A percentile compares a stretch with the other conserved stretches of the same genome.
These are phyloP conservation scores for Coemansia sp. DNA, from an alignment of 192 early-diverging fungal species.

Conservation along the genomic window DNA sequence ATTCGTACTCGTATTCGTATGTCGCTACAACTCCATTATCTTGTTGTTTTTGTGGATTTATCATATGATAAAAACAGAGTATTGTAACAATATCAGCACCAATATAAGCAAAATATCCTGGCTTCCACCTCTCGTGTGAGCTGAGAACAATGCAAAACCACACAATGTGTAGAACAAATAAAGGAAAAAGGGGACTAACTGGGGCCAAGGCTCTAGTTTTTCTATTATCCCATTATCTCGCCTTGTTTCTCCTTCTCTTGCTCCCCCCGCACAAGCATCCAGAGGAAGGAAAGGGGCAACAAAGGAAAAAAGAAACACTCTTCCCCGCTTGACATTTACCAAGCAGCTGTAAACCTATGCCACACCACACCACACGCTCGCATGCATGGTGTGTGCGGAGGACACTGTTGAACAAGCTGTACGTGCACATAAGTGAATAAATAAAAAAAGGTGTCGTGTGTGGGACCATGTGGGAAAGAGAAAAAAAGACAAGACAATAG, in stretches of 20 bases:
- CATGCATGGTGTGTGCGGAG: not conserved
- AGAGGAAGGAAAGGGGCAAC: not conserved
- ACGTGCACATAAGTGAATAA: not conserved
- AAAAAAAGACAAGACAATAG: not conserved
- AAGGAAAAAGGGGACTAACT: too few species aligned
- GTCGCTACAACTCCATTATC: too few species aligned
- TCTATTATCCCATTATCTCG: not conserved
- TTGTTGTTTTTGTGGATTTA: too few species aligned
- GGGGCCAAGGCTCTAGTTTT: too few species aligned
- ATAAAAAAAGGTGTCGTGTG: not conserved
- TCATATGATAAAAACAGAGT: too few species aligned
- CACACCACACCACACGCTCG: not conserved
- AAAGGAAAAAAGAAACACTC: not conserved
- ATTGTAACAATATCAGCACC: too few species aligned
- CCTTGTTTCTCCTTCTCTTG: not conserved
- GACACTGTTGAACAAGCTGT: too few species aligned
- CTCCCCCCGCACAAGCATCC: not conserved
- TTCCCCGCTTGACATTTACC: too few species aligned
- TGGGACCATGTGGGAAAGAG: not conserved
- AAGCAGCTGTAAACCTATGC: too few species aligned
- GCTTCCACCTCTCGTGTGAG: not conserved
- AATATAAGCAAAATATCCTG: too few species aligned
- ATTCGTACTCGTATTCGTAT: too few species aligned
- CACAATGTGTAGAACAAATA: too few species aligned
- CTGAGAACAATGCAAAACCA: not conserved